Conservation (phyloP, 208 protist species). For the Leishmania guyanensis region DNA sequence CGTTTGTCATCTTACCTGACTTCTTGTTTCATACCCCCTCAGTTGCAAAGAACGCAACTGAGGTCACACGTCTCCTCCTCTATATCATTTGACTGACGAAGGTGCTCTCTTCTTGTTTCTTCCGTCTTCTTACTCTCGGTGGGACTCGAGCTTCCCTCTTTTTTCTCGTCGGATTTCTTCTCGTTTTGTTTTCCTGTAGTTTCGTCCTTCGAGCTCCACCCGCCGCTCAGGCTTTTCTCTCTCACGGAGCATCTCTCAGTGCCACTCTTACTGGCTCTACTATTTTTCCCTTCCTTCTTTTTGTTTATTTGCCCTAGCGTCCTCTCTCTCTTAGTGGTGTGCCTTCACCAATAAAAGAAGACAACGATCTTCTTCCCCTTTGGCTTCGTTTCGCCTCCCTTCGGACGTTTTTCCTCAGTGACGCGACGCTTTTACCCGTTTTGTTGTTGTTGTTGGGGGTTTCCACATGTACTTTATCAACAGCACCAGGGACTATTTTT, state of each 20-base stretch:
- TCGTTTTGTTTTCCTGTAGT: not conserved
- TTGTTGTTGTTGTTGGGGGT: too few relatives aligned
- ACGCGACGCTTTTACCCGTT: not conserved
- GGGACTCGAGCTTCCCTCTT: not conserved
- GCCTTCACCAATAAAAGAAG: not conserved
- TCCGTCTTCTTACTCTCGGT: not conserved
- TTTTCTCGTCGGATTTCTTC: not conserved
- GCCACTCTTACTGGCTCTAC: not conserved
- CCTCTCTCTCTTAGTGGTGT: not conserved
- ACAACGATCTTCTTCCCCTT: not conserved
- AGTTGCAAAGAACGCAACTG: not conserved
- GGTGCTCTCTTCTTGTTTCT: not conserved
- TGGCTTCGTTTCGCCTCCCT: not conserved
- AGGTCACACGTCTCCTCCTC: not conserved
- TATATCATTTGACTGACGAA: not conserved
- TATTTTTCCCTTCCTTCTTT: not conserved
- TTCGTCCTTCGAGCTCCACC: not conserved
- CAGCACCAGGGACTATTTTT: not conserved
- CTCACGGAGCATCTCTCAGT: not conserved
- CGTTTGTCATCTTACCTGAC: not conserved
- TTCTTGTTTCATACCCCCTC: not conserved
- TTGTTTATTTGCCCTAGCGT: not conserved
- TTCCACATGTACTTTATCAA: not conserved
- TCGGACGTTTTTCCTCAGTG: not conserved
- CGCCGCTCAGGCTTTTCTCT: not conserved